Percentiles rank a stretch among this genome's conserved stretches.
Conservation (phyloP, 257 asterid species). For the Paulownia fortunei region DNA sequence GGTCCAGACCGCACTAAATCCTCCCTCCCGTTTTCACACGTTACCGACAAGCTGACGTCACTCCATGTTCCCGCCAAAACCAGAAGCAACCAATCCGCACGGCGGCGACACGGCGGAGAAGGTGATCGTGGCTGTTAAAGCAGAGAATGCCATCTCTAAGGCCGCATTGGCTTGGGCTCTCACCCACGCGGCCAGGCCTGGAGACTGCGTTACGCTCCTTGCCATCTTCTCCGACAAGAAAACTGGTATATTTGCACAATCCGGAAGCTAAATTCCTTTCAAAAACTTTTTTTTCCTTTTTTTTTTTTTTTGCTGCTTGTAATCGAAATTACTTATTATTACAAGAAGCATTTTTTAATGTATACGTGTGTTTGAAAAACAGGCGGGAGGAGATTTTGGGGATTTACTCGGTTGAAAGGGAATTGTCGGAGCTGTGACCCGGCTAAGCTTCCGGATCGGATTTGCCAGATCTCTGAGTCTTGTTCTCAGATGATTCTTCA, state of each 20-base stretch:
- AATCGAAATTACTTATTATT: neutral
- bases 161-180: conserved; percentile 84
- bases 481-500: conserved; percentile 83
- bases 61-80: conserved; percentile 61
- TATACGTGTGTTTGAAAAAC: neutral
- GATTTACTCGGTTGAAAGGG: conserved; percentile 56
- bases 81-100: conserved; percentile 24
- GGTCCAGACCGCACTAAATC: conserved; percentile 6
- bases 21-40: neutral
- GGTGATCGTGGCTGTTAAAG: conserved; percentile 85
- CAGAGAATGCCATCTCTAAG: conserved; percentile 68
- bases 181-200: conserved; percentile 74
- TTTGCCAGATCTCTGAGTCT: conserved; percentile 60
- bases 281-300: neutral
- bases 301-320: neutral
- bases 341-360: neutral
- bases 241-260: neutral
- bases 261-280: neutral
- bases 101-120: conserved; percentile 44
- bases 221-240: conserved; percentile 51
- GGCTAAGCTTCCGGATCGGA: conserved; percentile 51
- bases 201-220: conserved; percentile 73
- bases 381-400: conserved; percentile 67
- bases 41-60: conserved; percentile 27
- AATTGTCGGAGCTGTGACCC: conserved; percentile 48